These are phyloP conservation scores for Cochlearia excelsa DNA, from an alignment of 345 rosid genomes.

Conservation along the genomic window DNA sequence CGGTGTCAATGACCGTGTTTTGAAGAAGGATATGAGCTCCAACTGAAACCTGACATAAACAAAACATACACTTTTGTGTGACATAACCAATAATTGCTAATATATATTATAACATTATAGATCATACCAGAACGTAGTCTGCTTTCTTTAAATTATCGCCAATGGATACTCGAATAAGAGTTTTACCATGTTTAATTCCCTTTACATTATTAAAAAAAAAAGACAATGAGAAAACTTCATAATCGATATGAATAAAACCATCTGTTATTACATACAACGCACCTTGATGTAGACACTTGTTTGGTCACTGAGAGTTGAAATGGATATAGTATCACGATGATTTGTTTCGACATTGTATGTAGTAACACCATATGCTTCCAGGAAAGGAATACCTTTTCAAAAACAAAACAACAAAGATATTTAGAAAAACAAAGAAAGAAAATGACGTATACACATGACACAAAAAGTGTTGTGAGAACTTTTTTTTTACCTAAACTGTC, in stretches of 20 bases:
- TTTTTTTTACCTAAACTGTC: slow-evolving; percentile 60
- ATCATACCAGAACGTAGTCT: slow-evolving; percentile 69
- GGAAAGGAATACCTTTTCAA: slow-evolving; percentile 66
- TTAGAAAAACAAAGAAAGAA: slow-evolving; percentile 19
- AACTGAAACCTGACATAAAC: slow-evolving; percentile 67
- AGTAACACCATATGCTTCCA: slow-evolving; percentile 63
- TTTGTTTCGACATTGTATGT: slow-evolving; percentile 59
- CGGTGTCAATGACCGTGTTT: slow-evolving; percentile 58
- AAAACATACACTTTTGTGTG: neutral
- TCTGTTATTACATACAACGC: neutral
- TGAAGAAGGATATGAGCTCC: slow-evolving; percentile 76
- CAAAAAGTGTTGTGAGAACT: neutral
- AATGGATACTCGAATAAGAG: slow-evolving; percentile 69
- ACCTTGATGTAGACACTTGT: slow-evolving; percentile 69
- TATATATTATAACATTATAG: slow-evolving; percentile 7
- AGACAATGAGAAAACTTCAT: neutral
- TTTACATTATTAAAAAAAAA: slow-evolving; percentile 34
- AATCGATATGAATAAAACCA: neutral
- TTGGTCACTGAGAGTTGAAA: slow-evolving; percentile 39
- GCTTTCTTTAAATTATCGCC: slow-evolving; percentile 49
- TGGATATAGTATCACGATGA: slow-evolving; percentile 60
- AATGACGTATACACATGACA: slow-evolving; percentile 19
- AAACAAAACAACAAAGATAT: slow-evolving; percentile 20
- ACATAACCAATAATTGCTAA: slow-evolving; percentile 10
- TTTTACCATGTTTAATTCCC: slow-evolving; percentile 70